Evolutionary conservation across 192 early-diverging fungal species (phyloP), one percentile per base, ranked within the genome.

Genomic region (Podila epigama): DNA sequence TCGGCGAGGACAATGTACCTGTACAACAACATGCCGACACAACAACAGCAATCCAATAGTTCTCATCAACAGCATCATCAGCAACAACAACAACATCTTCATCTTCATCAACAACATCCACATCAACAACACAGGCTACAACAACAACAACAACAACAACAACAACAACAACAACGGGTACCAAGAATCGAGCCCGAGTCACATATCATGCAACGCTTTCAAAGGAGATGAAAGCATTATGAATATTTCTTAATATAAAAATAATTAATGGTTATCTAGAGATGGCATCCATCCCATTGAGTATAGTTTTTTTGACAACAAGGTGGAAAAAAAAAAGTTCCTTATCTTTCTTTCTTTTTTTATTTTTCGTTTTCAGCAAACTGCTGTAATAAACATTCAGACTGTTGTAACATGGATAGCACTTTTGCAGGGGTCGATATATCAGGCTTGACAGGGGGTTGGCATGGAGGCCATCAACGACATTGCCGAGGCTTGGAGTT

Each of bases 131-230:
- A 48, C 18, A 48, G 22, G 15, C 57, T 59, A 20, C 60, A 57
- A 28, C 60, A 58, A 2, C 41, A 63, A 25, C 66, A 68, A 28
- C 66, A 51, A 20, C 66, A 60, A 28, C 42, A 58, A 34, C 66
- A 57, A 1, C 65, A 57, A 13, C 67, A 62, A 34, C 58, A 42
- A 15, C 68, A 33, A 10, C 59, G 42, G 16, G 52, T 50, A 8
- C 25, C 39, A 2, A 35, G 32, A 16, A n/a, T 22, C 0, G 68
- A 55, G 8, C 29, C 51, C 8, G 52, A 58, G 12, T 22, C 68
- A 3, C 68, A 70, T 56, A 63, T 70, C 22, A 58, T 63, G 39
- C 41, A 58, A 22, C 60, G 68, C 16, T 57, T 70, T 13, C 55
- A 58, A 2, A 55, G 58, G 44, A 63, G 51, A 63, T 63, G 34